Base-by-base conservation (phyloP, 202 grass and related monocot species). In the Dendrocalamus latiflorus region DNA sequence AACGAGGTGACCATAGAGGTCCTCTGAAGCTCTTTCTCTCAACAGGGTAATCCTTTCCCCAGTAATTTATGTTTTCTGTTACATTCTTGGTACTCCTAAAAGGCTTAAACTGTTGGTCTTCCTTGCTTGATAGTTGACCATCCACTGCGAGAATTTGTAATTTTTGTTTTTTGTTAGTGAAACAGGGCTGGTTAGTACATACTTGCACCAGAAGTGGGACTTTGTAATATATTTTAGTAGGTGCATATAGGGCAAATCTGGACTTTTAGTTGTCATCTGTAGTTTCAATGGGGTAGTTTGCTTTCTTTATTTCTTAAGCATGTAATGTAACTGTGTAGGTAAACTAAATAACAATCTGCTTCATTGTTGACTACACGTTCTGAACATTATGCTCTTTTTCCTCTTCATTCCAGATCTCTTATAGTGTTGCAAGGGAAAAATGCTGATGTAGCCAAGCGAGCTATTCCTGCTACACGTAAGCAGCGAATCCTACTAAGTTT, bases 1-100 rank as follows among this genome's bases (percentile, higher is more conserved):
- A 98, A 82, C 82, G 72, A 80, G 93, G 96, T 12, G 85, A 93
- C 79, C 84, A 93, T 67, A 91, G 65, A 90, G 96, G 87, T 80
- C 80, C 87, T 80, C 85, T 95, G 70, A 95, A 91, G 85, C 85
- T 95, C 30, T 84, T 87, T 76, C 89, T 93, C 42, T 39, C 84
- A 68, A 61, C 85, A 54, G 96, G 96, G 96, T 98, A 94, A 88
- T 57, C 14, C 26, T 75, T 80, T 83, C 24, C 67, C 30, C 34
- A 56, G 45, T 78, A 72, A 36, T 58, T 3, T 82, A 1, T 72
- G 8, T 70, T 71, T 22, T 14, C 65, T 86, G 42, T 75, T 73
- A 25, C 54, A 62, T 33, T 68, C 4, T 36, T 66, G n/a, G n/a
- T n/a, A n/a, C n/a, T n/a, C n/a, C n/a, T n/a, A n/a, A n/a, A n/a